phyloP scores from a whole-genome alignment of 2,329 filamentous ascomycete species.

The Paraphaeosphaeria minitans region DNA sequence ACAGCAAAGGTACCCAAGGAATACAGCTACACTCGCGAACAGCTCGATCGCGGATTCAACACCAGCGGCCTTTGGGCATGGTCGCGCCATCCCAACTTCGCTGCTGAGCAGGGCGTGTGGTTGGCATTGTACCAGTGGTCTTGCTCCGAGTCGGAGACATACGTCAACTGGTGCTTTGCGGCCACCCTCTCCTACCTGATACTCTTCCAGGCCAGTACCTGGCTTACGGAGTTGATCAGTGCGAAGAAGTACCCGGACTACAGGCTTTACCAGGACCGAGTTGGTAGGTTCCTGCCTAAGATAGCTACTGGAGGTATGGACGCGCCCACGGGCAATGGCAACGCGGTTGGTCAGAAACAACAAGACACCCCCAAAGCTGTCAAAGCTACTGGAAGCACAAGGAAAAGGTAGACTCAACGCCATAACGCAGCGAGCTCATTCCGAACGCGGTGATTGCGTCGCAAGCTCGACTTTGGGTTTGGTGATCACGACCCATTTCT shows the following conservation, averaged over 20 bases:
- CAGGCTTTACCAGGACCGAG: constrained; percentile 76
- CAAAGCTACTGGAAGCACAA: constrained; percentile 23
- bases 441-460: too few species aligned
- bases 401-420: constrained; percentile 11
- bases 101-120: constrained; percentile 91
- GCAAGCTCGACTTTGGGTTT: too few species aligned
- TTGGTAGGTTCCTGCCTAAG: constrained; percentile 81
- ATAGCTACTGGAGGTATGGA: constrained; percentile 40
- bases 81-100: constrained; percentile 93
- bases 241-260: constrained; percentile 88
- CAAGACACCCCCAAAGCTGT: constrained; percentile 9
- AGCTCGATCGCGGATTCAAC: constrained; percentile 89
- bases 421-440: neutral
- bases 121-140: constrained; percentile 86
- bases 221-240: constrained; percentile 83
- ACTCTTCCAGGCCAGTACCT: constrained; percentile 88
- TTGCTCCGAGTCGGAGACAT: constrained; percentile 71
- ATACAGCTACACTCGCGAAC: constrained; percentile 68
- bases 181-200: constrained; percentile 73
- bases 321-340: constrained; percentile 18
- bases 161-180: constrained; percentile 78
- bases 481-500: too few species aligned
- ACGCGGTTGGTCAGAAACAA: constrained; percentile 27
- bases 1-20: constrained; percentile 70
- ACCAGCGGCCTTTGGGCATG: constrained; percentile 84